These are phyloP conservation scores for Neolentinus lepideus DNA, from an alignment of 1,284 basidiomycete species.

Conservation along the genomic window DNA sequence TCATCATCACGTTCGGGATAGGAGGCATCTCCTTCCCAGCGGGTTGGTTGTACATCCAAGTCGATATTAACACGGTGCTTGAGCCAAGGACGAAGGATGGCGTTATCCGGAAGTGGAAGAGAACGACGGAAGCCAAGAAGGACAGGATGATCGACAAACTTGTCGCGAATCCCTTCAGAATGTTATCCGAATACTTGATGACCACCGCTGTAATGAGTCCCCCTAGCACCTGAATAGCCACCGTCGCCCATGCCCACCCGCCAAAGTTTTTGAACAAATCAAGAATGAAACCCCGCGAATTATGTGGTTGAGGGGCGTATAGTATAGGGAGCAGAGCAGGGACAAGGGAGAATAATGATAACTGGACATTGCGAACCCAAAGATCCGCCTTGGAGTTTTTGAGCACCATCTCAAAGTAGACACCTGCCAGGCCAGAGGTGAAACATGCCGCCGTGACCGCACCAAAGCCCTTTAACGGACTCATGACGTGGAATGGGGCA, in stretches of 20 bases:
- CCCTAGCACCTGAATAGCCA: slow-evolving; percentile 84
- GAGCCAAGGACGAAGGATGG: slow-evolving; percentile 82
- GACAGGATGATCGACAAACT: slow-evolving; percentile 90
- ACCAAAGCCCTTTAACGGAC: slow-evolving; percentile 76
- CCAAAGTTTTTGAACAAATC: slow-evolving; percentile 76
- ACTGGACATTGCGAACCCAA: slow-evolving; percentile 95
- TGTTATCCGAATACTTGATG: slow-evolving; percentile 88
- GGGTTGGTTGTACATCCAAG: slow-evolving; percentile 51
- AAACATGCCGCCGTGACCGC: slow-evolving; percentile 91
- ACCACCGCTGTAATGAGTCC: slow-evolving; percentile 88
- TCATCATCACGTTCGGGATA: slow-evolving; percentile 28
- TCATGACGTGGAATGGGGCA: slow-evolving; percentile 47
- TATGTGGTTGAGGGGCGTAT: slow-evolving; percentile 22
- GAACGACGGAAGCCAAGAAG: slow-evolving; percentile 84
- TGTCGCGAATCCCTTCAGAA: slow-evolving; percentile 94
- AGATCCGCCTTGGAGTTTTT: slow-evolving; percentile 87
- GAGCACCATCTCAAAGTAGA: slow-evolving; percentile 97
- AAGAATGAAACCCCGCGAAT: slow-evolving; percentile 30
- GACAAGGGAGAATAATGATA: slow-evolving; percentile 89
- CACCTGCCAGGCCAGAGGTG: slow-evolving; percentile 95
- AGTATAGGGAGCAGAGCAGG: slow-evolving; percentile 86
- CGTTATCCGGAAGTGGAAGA: slow-evolving; percentile 88
- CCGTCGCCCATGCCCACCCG: slow-evolving; percentile 91
- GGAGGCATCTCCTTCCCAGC: slow-evolving; percentile 36
- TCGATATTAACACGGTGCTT: slow-evolving; percentile 78